Evolutionary conservation across 176 grass and related monocot genomes (phyloP).

Genomic region (Avena atlantica): DNA sequence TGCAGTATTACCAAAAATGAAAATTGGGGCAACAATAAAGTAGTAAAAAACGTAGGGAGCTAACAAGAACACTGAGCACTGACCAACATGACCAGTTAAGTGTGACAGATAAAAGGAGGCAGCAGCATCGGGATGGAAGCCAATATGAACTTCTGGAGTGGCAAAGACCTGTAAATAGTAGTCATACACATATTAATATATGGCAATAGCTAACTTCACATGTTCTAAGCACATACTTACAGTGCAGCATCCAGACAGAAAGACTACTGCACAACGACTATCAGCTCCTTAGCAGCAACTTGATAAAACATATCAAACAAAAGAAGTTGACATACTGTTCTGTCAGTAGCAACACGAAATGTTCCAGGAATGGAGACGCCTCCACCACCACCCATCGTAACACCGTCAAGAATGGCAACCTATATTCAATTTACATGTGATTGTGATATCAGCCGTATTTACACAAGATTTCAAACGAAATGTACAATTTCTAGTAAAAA

Average conservation of each 20-base stretch:
- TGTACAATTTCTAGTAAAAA: constrained; percentile 5
- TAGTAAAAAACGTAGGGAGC: background rate
- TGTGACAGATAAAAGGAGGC: constrained; percentile 97
- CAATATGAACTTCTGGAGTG: constrained; percentile 95
- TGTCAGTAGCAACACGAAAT: constrained; percentile 92
- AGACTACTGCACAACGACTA: constrained; percentile 11
- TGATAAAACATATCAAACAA: constrained; percentile 26
- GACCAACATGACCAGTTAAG: constrained; percentile 95
- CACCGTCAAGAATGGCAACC: constrained; percentile 86
- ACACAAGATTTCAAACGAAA: constrained; percentile 28
- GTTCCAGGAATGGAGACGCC: constrained; percentile 96
- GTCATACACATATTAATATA: background rate
- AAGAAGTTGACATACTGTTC: constrained; percentile 62
- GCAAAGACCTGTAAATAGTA: constrained; percentile 76
- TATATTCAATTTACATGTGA: constrained; percentile 43
- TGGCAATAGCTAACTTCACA: background rate
- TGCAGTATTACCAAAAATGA: background rate
- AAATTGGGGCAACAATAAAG: background rate
- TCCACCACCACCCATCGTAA: constrained; percentile 96
- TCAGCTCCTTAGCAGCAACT: background rate
- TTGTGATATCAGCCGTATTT: background rate
- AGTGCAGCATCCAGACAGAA: constrained; percentile 6
- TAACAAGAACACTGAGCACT: constrained; percentile 20
- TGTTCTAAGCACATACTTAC: background rate
- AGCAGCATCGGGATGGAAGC: constrained; percentile 95